These are phyloP conservation scores for Trifolium subterraneum DNA, from an alignment of 306 rosid genomes.

Conservation along the genomic window DNA sequence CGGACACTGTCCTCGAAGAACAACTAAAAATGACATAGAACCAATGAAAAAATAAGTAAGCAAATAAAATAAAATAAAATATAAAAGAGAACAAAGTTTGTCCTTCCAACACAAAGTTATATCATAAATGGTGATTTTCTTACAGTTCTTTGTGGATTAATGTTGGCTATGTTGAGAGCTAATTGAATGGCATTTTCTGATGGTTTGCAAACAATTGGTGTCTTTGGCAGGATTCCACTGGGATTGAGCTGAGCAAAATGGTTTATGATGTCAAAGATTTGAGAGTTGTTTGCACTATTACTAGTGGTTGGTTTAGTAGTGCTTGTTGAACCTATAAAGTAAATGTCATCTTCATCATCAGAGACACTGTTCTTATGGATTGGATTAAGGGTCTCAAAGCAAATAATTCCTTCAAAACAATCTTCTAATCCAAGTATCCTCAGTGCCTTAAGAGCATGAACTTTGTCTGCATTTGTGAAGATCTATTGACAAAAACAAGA, in stretches of 20 bases:
- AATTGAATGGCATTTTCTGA: constrained; percentile 65
- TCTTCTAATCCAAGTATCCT: constrained; percentile 82
- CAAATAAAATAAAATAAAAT: background rate
- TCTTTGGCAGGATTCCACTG: constrained; percentile 58
- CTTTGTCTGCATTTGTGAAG: constrained; percentile 85
- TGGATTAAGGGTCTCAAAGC: constrained; percentile 93
- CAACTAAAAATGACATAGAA: constrained; percentile 52
- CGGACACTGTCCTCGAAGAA: constrained; percentile 50
- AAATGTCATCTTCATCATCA: constrained; percentile 74
- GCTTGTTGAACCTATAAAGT: constrained; percentile 54
- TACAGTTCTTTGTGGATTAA: constrained; percentile 86
- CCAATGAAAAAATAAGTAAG: background rate
- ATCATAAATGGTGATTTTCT: constrained; percentile 35
- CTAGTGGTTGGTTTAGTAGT: constrained; percentile 22
- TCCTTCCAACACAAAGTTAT: background rate
- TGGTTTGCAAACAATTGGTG: constrained; percentile 89
- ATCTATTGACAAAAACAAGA: constrained; percentile 52
- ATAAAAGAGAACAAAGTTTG: background rate
- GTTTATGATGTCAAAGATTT: constrained; percentile 73
- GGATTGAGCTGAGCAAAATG: constrained; percentile 66
- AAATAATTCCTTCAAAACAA: constrained; percentile 83
- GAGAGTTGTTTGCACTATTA: constrained; percentile 28
- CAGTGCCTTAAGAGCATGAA: constrained; percentile 72
- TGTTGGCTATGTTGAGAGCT: constrained; percentile 77
- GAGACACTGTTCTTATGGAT: constrained; percentile 55